Evolutionary conservation across 495 filamentous ascomycete species (phyloP).

Genomic region (Elasticomyces elasticus): DNA sequence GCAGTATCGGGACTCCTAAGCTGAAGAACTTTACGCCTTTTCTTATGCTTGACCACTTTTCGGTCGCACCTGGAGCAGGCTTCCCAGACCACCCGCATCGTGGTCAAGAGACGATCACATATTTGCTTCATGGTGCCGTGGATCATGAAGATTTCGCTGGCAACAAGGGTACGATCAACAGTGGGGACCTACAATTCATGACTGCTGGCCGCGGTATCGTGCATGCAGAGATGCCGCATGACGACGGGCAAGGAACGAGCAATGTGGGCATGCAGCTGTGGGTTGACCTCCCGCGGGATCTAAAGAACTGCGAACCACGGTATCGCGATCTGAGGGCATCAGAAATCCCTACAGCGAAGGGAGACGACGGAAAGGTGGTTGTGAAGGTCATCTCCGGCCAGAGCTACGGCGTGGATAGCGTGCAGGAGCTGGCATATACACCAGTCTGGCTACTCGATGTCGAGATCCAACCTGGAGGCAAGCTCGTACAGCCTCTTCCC

Average conservation of each 20-base stretch:
- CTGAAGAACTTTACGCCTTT: slow-evolving; percentile 86
- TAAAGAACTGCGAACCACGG: slow-evolving; percentile 83
- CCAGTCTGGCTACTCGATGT: slow-evolving; percentile 91
- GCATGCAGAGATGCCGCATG: slow-evolving; percentile 91
- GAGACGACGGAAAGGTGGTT: slow-evolving; percentile 61
- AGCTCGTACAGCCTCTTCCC: slow-evolving; percentile 62
- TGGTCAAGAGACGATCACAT: slow-evolving; percentile 81
- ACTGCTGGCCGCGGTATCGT: slow-evolving; percentile 87
- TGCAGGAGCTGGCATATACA: slow-evolving; percentile 86
- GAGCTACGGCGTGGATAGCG: slow-evolving; percentile 69
- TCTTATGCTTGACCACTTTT: slow-evolving; percentile 93
- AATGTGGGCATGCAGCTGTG: slow-evolving; percentile 89
- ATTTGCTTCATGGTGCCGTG: slow-evolving; percentile 69
- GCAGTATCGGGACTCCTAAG: slow-evolving; percentile 76
- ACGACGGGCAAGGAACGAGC: slow-evolving; percentile 62
- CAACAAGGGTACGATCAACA: slow-evolving; percentile 70
- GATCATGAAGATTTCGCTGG: slow-evolving; percentile 97
- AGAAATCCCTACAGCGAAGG: slow-evolving; percentile 64
- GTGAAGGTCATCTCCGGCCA: slow-evolving; percentile 87
- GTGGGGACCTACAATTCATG: slow-evolving; percentile 95
- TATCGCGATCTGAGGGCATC: slow-evolving; percentile 70
- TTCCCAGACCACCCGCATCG: slow-evolving; percentile 81
- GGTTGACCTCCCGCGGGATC: slow-evolving; percentile 75
- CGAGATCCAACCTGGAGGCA: slow-evolving; percentile 68
- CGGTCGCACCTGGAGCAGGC: slow-evolving; percentile 65